A percentile compares a stretch with the other conserved stretches of the same genome.
phyloP scores from a whole-genome alignment of 495 filamentous ascomycete species.

The Copromyces sp. region DNA sequence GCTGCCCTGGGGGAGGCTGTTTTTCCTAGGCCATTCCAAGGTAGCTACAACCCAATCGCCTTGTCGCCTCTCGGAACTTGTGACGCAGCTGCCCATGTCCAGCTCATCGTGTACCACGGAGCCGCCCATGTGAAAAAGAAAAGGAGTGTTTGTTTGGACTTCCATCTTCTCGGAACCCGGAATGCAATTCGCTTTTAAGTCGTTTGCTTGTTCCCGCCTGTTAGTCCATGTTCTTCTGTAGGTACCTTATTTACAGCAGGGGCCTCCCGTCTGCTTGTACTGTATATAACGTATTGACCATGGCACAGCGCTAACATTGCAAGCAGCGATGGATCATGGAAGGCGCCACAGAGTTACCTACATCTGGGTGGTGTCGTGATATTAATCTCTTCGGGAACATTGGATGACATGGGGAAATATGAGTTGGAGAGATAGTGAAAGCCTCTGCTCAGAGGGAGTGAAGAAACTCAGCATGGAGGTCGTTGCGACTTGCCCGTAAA shows the following conservation, averaged over 20 bases:
- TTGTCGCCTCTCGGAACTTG: neutral
- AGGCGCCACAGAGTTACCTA: neutral
- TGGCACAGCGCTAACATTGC: neutral
- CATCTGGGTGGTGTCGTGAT: neutral
- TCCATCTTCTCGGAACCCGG: neutral
- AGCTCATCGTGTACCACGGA: neutral
- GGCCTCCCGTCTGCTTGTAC: neutral
- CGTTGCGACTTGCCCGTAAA: neutral
- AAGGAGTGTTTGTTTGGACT: neutral
- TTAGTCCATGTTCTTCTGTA: neutral
- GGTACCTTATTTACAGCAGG: neutral
- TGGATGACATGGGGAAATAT: too few species aligned
- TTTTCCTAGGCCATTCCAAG: neutral
- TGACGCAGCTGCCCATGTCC: constrained; percentile 4
- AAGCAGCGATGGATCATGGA: neutral
- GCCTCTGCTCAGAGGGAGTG: neutral
- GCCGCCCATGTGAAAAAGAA: neutral
- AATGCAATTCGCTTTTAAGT: neutral
- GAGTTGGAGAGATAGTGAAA: too few species aligned
- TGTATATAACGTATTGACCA: neutral
- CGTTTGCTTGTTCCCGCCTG: neutral
- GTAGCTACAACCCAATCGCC: constrained; percentile 3
- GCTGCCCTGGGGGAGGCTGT: neutral
- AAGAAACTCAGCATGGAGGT: neutral
- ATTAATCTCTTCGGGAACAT: neutral